phyloP scores from a whole-genome alignment of 345 rosid genomes.

The Isatis tinctoria region DNA sequence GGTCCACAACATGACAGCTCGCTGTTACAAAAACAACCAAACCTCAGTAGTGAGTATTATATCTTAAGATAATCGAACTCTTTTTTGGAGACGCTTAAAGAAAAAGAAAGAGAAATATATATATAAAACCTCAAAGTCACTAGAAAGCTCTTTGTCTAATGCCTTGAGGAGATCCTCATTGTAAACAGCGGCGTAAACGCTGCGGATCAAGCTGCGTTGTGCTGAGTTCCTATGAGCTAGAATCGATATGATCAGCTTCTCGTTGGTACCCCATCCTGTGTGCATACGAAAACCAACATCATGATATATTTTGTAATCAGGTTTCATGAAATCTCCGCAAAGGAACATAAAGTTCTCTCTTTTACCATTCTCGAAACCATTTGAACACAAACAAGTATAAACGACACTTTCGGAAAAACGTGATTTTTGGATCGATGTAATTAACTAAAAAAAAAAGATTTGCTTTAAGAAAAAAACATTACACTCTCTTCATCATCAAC shows the following conservation, averaged over 20 bases:
- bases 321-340: not conserved
- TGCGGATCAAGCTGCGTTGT: conserved; percentile 53
- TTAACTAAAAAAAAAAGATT: not conserved
- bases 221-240: conserved; percentile 61
- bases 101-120: not conserved
- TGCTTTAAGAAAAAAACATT: not conserved
- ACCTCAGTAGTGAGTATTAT: not conserved
- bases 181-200: conserved; percentile 55
- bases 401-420: not conserved
- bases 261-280: conserved; percentile 88
- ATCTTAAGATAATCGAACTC: not conserved
- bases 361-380: not conserved
- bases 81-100: not conserved
- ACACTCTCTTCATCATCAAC: not conserved
- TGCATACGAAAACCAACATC: not conserved
- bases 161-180: conserved; percentile 64
- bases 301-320: not conserved
- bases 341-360: not conserved
- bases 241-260: conserved; percentile 63
- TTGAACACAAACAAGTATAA: not conserved
- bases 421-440: not conserved
- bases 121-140: conserved; percentile 57
- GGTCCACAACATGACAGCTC: conserved; percentile 57
- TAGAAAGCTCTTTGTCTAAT: conserved; percentile 62
- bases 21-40: conserved; percentile 24